Conservation (phyloP, 2,329 filamentous ascomycete species). For the Cladosporium sp. region DNA sequence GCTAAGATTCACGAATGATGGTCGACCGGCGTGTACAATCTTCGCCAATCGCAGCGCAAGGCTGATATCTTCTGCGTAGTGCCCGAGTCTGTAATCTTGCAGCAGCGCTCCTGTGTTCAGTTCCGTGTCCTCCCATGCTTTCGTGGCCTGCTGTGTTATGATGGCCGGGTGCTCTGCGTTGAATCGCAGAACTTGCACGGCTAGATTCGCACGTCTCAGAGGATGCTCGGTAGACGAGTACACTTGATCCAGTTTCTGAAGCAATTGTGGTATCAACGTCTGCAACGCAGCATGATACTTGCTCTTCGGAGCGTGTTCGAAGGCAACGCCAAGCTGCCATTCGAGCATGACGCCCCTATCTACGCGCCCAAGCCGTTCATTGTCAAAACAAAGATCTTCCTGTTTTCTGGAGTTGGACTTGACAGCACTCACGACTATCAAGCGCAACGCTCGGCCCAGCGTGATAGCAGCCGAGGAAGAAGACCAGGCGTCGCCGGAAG, state of each 20-base stretch:
- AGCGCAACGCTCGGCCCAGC: conserved; percentile 22
- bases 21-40: conserved; percentile 36
- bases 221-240: conserved; percentile 23
- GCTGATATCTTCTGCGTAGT: conserved; percentile 33
- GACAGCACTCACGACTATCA: conserved; percentile 17
- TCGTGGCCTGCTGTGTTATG: conserved; percentile 8
- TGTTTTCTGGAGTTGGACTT: conserved; percentile 17
- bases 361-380: conserved; percentile 24
- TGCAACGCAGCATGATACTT: conserved; percentile 19
- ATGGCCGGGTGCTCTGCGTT: conserved; percentile 22
- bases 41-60: conserved; percentile 37
- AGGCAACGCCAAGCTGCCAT: conserved; percentile 33
- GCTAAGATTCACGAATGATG: conserved; percentile 25
- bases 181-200: conserved; percentile 18
- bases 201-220: conserved; percentile 23
- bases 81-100: conserved; percentile 32
- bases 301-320: conserved; percentile 21
- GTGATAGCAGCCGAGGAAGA: conserved; percentile 17
- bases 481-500: conserved; percentile 32
- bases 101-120: neutral
- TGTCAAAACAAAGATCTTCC: conserved; percentile 29
- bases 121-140: neutral
- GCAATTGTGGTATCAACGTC: conserved; percentile 17
- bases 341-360: conserved; percentile 40
- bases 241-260: conserved; percentile 17